These are phyloP conservation scores for Coleophoma cylindrospora DNA, from an alignment of 2,329 filamentous ascomycete species.

Conservation along the genomic window DNA sequence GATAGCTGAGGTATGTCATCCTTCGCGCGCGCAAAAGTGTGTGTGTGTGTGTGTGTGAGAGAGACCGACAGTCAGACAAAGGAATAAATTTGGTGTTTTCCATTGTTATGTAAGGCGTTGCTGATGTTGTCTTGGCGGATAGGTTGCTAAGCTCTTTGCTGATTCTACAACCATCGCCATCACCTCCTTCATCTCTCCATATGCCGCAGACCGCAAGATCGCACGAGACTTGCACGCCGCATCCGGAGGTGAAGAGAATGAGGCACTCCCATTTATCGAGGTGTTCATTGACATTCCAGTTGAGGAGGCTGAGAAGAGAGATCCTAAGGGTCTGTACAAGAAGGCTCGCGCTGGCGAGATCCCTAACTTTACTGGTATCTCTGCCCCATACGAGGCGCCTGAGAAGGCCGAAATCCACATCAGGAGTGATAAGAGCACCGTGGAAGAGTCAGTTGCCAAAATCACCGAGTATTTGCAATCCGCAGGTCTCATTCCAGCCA, in stretches of 20 bases:
- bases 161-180: slow-evolving; percentile 84
- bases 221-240: slow-evolving; percentile 76
- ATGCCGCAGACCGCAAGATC: slow-evolving; percentile 77
- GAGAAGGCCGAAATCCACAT: slow-evolving; percentile 82
- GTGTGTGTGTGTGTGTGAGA: not conserved
- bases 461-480: slow-evolving; percentile 76
- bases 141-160: slow-evolving; percentile 94
- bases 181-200: slow-evolving; percentile 96
- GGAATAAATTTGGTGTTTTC: not conserved
- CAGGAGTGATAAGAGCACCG: slow-evolving; percentile 71
- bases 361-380: slow-evolving; percentile 95
- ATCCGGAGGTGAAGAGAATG: slow-evolving; percentile 47
- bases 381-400: slow-evolving; percentile 90
- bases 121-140: not conserved
- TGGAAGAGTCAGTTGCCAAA: slow-evolving; percentile 82
- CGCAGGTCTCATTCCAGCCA: slow-evolving; percentile 51
- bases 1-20: slow-evolving; percentile 66
- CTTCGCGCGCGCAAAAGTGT: not conserved
- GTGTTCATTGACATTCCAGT: slow-evolving; percentile 90
- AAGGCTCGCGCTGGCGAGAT: slow-evolving; percentile 92
- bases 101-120: not conserved
- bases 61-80: not conserved
- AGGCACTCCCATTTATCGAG: slow-evolving; percentile 81
- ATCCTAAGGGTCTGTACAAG: slow-evolving; percentile 97
- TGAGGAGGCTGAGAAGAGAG: slow-evolving; percentile 87